Evolutionary conservation across 371 early-diverging fungal species (phyloP).

Genomic region (Mucor piriformis): DNA sequence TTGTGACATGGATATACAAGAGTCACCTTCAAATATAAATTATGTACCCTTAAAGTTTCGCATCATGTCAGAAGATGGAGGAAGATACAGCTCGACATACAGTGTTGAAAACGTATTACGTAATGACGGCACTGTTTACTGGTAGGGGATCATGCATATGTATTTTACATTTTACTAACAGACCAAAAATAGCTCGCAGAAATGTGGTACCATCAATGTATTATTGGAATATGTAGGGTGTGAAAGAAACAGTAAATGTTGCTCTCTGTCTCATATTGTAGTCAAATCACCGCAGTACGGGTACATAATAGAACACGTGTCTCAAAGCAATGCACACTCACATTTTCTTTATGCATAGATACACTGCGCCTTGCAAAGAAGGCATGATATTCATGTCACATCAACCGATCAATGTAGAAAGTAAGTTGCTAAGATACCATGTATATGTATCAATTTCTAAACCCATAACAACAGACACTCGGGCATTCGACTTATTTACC

Average conservation of each 20-base stretch:
- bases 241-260: background rate
- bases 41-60: conserved; percentile 16
- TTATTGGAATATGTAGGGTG: conserved; percentile 7
- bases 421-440: too few species aligned
- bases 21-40: conserved; percentile 1
- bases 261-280: conserved; percentile 18
- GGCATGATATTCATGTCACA: conserved; percentile 25
- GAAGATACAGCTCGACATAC: conserved; percentile 18
- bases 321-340: background rate
- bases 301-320: background rate
- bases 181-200: conserved; percentile 3
- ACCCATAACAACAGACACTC: conserved; percentile 8
- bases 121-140: conserved; percentile 24
- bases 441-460: too few species aligned
- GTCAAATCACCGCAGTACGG: conserved; percentile 18
- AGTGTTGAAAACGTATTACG: conserved; percentile 9
- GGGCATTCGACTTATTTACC: conserved; percentile 18
- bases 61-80: conserved; percentile 15
- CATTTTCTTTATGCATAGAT: background rate
- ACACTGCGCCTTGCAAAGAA: conserved; percentile 12
- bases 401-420: conserved; percentile 20
- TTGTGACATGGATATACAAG: conserved; percentile 4
- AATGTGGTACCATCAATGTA: conserved; percentile 18
- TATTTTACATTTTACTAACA: background rate
- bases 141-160: conserved; percentile 3